Evolutionary conservation across 306 rosid genomes (phyloP).

Genomic region (Alnus glutinosa): DNA sequence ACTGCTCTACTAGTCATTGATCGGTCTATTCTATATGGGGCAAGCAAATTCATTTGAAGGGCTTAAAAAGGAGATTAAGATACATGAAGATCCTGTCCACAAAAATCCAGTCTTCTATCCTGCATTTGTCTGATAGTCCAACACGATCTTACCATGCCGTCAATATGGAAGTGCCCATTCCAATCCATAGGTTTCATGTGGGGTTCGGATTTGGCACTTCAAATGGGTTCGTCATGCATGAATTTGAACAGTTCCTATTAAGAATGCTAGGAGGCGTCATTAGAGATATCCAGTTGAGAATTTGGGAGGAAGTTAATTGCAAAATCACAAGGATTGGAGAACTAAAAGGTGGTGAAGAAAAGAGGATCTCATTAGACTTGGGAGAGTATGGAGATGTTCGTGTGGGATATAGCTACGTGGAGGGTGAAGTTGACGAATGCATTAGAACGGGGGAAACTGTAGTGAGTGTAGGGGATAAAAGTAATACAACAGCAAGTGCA

Average conservation of each 20-base stretch:
- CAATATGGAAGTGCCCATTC: slow-evolving; percentile 60
- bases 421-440: slow-evolving; percentile 67
- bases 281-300: slow-evolving; percentile 68
- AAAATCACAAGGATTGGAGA: slow-evolving; percentile 74
- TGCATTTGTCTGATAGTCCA: slow-evolving; percentile 79
- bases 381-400: slow-evolving; percentile 57
- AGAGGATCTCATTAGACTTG: slow-evolving; percentile 59
- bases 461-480: slow-evolving; percentile 57
- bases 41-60: slow-evolving; percentile 84
- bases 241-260: slow-evolving; percentile 76
- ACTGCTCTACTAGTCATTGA: slow-evolving; percentile 82
- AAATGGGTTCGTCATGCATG: slow-evolving; percentile 70
- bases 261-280: slow-evolving; percentile 72
- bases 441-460: slow-evolving; percentile 69
- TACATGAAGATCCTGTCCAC: slow-evolving; percentile 77
- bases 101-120: slow-evolving; percentile 65
- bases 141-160: slow-evolving; percentile 59
- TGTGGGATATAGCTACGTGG: slow-evolving; percentile 75
- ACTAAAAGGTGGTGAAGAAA: slow-evolving; percentile 81
- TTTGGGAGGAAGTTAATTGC: slow-evolving; percentile 56
- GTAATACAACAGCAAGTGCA: slow-evolving; percentile 29
- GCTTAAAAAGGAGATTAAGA: slow-evolving; percentile 71
- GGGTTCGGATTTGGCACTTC: slow-evolving; percentile 74
- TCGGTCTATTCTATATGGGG: slow-evolving; percentile 77
- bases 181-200: slow-evolving; percentile 78